Conservation (phyloP, 352 stramenopile species). For the Thalassiosira allenii region DNA sequence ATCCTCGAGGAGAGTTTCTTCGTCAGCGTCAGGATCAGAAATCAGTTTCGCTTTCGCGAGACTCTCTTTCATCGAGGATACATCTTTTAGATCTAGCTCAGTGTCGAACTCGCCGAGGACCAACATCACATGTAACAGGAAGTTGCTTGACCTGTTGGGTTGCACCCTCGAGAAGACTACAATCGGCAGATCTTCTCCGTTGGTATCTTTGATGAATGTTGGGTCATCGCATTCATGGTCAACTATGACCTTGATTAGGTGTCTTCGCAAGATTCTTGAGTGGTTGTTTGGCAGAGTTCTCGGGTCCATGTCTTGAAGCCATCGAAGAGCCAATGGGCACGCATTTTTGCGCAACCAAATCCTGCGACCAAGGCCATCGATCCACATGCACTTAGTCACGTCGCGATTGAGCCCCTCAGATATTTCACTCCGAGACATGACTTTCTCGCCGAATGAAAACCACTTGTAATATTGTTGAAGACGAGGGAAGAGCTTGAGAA, state of each 20-base stretch:
- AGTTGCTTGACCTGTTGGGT: conserved; percentile 18
- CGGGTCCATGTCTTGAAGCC: background rate
- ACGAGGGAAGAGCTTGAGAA: conserved; percentile 11
- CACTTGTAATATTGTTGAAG: conserved; percentile 27
- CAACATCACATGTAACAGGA: conserved; percentile 46
- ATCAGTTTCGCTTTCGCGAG: conserved; percentile 37
- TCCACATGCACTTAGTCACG: conserved; percentile 15
- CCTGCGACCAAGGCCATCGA: conserved; percentile 25
- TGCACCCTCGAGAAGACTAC: conserved; percentile 42
- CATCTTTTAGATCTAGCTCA: conserved; percentile 37
- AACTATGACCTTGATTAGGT: background rate
- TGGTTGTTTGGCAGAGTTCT: no score
- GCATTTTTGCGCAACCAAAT: conserved; percentile 4
- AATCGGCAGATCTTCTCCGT: conserved; percentile 27
- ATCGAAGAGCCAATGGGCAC: background rate
- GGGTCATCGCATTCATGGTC: background rate
- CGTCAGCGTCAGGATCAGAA: background rate
- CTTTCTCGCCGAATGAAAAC: conserved; percentile 18
- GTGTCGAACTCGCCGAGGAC: conserved; percentile 52
- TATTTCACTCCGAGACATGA: background rate
- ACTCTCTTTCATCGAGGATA: conserved; percentile 1
- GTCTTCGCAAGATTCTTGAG: conserved; percentile 3
- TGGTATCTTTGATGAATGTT: background rate
- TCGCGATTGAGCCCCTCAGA: background rate
- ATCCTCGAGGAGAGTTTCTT: conserved; percentile 5